Evolutionary conservation across 768 basidiomycete genomes (phyloP).

Genomic region (Podaxis sp.): DNA sequence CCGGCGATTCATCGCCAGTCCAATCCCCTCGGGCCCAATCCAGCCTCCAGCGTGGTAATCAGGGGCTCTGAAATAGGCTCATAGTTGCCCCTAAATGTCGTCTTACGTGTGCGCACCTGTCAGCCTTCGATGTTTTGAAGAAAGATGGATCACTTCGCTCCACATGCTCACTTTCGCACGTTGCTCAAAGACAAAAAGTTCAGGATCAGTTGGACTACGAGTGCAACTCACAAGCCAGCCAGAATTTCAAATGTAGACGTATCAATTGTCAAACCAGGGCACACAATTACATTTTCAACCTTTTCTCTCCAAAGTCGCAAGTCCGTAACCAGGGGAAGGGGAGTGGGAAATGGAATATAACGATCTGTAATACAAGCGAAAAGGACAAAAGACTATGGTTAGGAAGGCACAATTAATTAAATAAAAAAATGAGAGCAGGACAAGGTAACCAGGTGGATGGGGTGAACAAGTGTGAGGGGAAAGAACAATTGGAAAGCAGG

Average conservation of each 20-base stretch:
- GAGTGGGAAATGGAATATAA: constrained; percentile 1
- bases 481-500: constrained; percentile 10
- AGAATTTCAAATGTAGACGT: neutral
- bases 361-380: constrained; percentile 5
- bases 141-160: no score
- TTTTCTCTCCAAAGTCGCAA: neutral
- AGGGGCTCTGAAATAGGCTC: no score
- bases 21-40: no score
- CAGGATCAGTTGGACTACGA: no score
- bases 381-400: neutral
- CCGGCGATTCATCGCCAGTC: no score
- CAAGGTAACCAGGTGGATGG: constrained; percentile 1
- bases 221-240: neutral
- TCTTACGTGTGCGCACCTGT: no score
- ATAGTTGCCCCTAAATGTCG: no score
- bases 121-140: no score
- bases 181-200: no score
- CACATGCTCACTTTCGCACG: no score
- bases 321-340: constrained; percentile 2
- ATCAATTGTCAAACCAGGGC: neutral
- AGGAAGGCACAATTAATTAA: constrained; percentile 6
- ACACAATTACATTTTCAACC: constrained; percentile 7
- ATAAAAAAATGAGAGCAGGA: constrained; percentile 9
- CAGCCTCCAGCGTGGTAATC: no score
- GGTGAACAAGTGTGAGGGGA: neutral